Conservation (phyloP, 2,329 filamentous ascomycete genomes). For the Domatiomyces globalis region DNA sequence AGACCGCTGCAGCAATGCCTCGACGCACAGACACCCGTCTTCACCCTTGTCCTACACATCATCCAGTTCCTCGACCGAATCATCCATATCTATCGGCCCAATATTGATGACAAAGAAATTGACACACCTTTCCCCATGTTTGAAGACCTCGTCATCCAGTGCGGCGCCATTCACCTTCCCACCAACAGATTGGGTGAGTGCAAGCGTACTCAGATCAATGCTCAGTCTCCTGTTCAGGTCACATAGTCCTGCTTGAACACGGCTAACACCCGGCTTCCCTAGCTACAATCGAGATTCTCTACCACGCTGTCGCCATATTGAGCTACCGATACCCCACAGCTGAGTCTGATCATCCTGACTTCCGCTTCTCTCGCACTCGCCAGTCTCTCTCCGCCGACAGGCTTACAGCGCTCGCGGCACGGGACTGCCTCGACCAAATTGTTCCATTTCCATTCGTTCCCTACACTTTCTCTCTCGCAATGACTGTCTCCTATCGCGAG, state of each 20-base stretch:
- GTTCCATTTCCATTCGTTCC: background rate
- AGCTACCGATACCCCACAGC: constrained; percentile 35
- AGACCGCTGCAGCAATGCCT: constrained; percentile 40
- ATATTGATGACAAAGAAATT: constrained; percentile 22
- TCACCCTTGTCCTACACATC: constrained; percentile 43
- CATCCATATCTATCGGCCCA: constrained; percentile 46
- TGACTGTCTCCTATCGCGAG: background rate
- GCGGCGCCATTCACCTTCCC: constrained; percentile 11
- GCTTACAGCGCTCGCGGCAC: background rate
- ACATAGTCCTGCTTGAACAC: no score
- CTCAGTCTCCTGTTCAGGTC: no score
- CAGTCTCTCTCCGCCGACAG: background rate
- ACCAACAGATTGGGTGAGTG: constrained; percentile 20
- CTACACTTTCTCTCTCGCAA: background rate
- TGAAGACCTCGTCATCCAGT: constrained; percentile 19
- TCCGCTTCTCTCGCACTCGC: background rate
- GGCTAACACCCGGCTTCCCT: background rate
- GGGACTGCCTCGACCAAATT: background rate
- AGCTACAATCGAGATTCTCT: constrained; percentile 50
- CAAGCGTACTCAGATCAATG: constrained; percentile 24
- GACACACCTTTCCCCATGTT: constrained; percentile 18
- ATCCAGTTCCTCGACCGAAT: constrained; percentile 44
- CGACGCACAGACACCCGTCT: constrained; percentile 38
- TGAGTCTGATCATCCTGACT: background rate
- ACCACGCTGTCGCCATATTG: constrained; percentile 50